Evolutionary conservation across 306 rosid species (phyloP).

Genomic region (Medicago lupulina): DNA sequence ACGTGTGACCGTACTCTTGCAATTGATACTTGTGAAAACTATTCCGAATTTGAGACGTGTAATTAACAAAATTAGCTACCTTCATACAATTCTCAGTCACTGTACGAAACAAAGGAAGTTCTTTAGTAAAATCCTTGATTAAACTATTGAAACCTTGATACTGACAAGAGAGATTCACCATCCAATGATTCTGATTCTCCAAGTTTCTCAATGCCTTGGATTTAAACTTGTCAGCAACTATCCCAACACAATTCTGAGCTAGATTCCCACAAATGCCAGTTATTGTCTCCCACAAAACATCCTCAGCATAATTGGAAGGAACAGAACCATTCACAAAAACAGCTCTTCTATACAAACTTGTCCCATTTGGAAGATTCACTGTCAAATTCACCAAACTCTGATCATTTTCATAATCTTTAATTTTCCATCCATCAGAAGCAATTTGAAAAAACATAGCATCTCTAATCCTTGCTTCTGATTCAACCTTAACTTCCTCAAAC

Average conservation of each 20-base stretch:
- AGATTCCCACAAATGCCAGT: conserved; percentile 79
- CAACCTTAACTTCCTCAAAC: conserved; percentile 77
- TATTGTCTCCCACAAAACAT: conserved; percentile 87
- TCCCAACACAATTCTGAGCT: conserved; percentile 85
- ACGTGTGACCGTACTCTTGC: conserved; percentile 73
- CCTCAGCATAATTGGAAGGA: conserved; percentile 84
- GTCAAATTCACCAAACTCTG: conserved; percentile 72
- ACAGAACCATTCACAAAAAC: conserved; percentile 72
- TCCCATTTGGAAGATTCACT: conserved; percentile 92
- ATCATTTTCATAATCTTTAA: conserved; percentile 44
- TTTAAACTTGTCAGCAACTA: conserved; percentile 87
- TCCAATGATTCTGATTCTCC: conserved; percentile 89
- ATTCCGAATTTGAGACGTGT: conserved; percentile 64
- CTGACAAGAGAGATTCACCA: conserved; percentile 95
- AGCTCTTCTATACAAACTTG: conserved; percentile 79
- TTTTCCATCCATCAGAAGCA: conserved; percentile 83
- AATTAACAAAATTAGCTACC: conserved; percentile 74
- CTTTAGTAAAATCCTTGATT: conserved; percentile 74
- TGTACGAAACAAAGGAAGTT: conserved; percentile 64
- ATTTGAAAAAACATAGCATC: conserved; percentile 96
- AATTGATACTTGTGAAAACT: conserved; percentile 75
- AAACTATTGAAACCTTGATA: conserved; percentile 72
- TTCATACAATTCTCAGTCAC: conserved; percentile 70
- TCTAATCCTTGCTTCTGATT: conserved; percentile 77
- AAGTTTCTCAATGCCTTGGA: conserved; percentile 77